Conservation (phyloP, 176 grass and related monocot genomes). For the Aegilops umbellulata region DNA sequence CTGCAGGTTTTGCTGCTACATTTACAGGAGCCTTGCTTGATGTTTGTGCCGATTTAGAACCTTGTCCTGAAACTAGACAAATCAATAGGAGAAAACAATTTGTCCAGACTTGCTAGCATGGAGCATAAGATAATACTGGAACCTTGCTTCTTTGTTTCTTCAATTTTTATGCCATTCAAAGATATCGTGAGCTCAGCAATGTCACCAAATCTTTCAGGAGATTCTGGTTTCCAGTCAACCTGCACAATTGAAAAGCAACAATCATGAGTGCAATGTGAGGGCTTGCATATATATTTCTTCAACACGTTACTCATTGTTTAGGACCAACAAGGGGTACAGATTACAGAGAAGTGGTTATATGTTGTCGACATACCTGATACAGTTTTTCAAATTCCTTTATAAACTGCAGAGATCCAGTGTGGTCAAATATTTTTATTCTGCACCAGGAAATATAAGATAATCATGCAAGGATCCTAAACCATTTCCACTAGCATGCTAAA, state of each 20-base stretch:
- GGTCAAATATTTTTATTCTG: slow-evolving; percentile 93
- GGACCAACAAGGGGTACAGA: background rate
- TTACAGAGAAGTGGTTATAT: slow-evolving; percentile 11
- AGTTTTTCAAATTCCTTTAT: slow-evolving; percentile 91
- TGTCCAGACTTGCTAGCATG: slow-evolving; percentile 14
- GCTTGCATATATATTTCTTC: background rate
- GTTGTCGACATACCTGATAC: slow-evolving; percentile 60
- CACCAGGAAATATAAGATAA: slow-evolving; percentile 23
- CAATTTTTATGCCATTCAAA: slow-evolving; percentile 71
- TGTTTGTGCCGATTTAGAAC: slow-evolving; percentile 69
- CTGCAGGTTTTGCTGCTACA: slow-evolving; percentile 51
- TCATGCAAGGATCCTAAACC: slow-evolving; percentile 7
- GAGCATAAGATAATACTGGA: slow-evolving; percentile 28
- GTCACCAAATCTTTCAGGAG: slow-evolving; percentile 80
- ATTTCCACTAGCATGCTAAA: slow-evolving; percentile 19
- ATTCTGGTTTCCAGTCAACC: slow-evolving; percentile 90
- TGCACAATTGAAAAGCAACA: slow-evolving; percentile 32
- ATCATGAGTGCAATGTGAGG: background rate
- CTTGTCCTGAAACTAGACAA: slow-evolving; percentile 54
- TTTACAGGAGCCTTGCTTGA: slow-evolving; percentile 53
- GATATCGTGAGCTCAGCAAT: slow-evolving; percentile 71
- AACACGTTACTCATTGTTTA: background rate
- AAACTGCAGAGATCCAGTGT: slow-evolving; percentile 76
- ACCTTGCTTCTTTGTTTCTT: slow-evolving; percentile 83
- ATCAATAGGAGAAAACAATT: slow-evolving; percentile 26